Base-by-base conservation (phyloP, 2,329 filamentous ascomycete genomes). In the Colletotrichum sansevieriae region DNA sequence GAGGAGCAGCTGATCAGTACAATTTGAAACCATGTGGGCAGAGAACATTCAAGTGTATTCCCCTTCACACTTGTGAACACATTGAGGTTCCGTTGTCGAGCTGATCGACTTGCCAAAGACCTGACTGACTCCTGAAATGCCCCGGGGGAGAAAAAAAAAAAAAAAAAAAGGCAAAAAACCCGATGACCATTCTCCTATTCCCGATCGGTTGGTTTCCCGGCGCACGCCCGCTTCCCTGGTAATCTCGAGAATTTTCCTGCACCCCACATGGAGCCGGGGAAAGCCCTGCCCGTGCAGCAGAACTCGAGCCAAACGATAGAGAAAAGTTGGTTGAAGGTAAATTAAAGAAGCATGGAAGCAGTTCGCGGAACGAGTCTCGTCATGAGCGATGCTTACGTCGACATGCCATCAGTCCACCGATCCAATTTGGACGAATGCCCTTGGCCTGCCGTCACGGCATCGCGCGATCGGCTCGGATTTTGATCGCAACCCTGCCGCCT, bases 391-490 rank as follows among this genome's bases (percentile, higher is more conserved):
- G 56, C 56, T 39, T 47, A 43, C n/a, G 15, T 25, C 22, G 54
- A 57, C 35, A 11, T 18, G 33, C 18, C 29, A 37, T 13, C 54
- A n/a, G 11, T 20, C 18, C 29, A 37, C 13, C 54, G n/a, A 15
- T 20, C 15, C 15, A 35, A 8, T 13, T 54, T 33, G 20, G 54
- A 41, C 20, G 54, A 44, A 15, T 20, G 41, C 43, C 20, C 43
- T 47, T 47, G 43, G 29, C 2, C 29, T 39, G 56, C 41, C 41
- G 57, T 20, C 57, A 25, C n/a, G 43, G 29, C 57, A 60, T 49
- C 33, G 33, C 29, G 18, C 29, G 44, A 60, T 60, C 57, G 57
- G 57, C 57, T 60, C 44, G 20, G 29, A 18, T 25, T 39, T 55
- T 22, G 52, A 12, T 9, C 33, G n/a, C 11, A 18, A 44, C 57